phyloP scores from a whole-genome alignment of 768 basidiomycete genomes.

The Wakefieldia striispora region DNA sequence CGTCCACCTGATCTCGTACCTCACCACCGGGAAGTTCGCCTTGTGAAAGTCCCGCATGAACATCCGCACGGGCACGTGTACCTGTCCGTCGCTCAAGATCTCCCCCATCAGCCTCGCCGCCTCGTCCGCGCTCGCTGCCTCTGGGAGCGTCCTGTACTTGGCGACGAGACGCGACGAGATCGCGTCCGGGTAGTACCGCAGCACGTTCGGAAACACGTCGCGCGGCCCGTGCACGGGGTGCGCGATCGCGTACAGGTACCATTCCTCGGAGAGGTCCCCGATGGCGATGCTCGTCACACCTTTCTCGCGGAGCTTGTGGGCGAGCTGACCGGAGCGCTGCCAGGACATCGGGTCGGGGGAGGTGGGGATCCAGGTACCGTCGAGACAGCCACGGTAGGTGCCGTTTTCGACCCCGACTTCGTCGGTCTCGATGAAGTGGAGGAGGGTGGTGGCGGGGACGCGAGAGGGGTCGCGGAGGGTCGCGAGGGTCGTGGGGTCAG shows the following conservation, averaged over 20 bases:
- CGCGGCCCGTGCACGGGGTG: conserved; percentile 48
- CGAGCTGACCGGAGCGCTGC: conserved; percentile 63
- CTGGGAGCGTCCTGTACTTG: conserved; percentile 41
- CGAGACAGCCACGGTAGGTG: conserved; percentile 68
- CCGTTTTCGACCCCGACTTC: conserved; percentile 49
- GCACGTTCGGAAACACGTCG: conserved; percentile 58
- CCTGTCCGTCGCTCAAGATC: conserved; percentile 59
- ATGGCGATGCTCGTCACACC: conserved; percentile 61
- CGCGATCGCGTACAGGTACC: conserved; percentile 74
- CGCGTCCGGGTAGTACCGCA: conserved; percentile 55
- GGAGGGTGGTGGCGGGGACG: conserved; percentile 50
- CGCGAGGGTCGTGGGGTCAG: conserved; percentile 45
- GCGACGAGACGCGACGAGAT: conserved; percentile 46
- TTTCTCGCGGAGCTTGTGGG: conserved; percentile 48
- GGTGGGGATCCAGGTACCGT: conserved; percentile 54
- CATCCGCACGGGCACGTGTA: conserved; percentile 64
- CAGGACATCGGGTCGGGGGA: conserved; percentile 61
- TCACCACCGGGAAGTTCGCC: conserved; percentile 58
- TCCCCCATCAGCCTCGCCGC: conserved; percentile 51
- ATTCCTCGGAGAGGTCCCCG: conserved; percentile 74
- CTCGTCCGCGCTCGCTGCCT: conserved; percentile 43
- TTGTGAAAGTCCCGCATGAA: conserved; percentile 57
- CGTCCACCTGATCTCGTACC: conserved; percentile 70
- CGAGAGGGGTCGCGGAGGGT: conserved; percentile 48
- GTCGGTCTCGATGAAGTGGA: conserved; percentile 57